Evolutionary conservation across 257 asterid species (phyloP).

Genomic region (Pogostemon cablin): DNA sequence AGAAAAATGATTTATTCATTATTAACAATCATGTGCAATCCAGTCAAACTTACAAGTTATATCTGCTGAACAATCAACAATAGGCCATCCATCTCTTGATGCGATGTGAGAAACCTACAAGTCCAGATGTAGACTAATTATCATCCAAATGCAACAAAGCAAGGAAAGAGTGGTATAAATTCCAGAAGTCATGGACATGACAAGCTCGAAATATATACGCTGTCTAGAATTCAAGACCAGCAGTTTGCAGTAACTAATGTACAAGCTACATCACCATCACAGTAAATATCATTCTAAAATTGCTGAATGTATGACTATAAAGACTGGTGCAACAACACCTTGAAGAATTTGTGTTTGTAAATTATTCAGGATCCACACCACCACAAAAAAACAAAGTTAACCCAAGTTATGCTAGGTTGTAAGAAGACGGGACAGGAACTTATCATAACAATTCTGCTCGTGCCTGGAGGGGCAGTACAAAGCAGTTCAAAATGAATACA

Average conservation of each 20-base stretch:
- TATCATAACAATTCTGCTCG: too few relatives aligned
- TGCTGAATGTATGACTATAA: not conserved
- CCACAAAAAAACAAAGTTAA: too few relatives aligned
- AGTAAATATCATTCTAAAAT: not conserved
- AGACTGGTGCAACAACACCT: not conserved
- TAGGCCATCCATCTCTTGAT: constrained; percentile 63
- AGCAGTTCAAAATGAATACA: too few relatives aligned
- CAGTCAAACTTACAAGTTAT: constrained; percentile 57
- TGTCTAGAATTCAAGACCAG: not conserved
- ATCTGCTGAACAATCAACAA: constrained; percentile 61
- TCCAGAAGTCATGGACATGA: not conserved
- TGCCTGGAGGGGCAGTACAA: too few relatives aligned
- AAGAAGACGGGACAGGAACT: too few relatives aligned
- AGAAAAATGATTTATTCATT: not conserved
- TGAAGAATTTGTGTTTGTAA: not conserved
- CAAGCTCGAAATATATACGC: not conserved
- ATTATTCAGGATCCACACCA: not conserved
- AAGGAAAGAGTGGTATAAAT: not conserved
- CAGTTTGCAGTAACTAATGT: not conserved
- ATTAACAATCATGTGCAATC: constrained; percentile 6
- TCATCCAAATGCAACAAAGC: constrained; percentile 13
- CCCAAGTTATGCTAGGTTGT: too few relatives aligned
- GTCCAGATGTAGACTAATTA: constrained; percentile 9
- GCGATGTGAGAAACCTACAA: constrained; percentile 80
- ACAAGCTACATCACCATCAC: not conserved